A percentile compares a stretch with the other conserved stretches of the same genome.
Conservation (phyloP, 2,329 filamentous ascomycete species). For the Trichoderma oligosporum region DNA sequence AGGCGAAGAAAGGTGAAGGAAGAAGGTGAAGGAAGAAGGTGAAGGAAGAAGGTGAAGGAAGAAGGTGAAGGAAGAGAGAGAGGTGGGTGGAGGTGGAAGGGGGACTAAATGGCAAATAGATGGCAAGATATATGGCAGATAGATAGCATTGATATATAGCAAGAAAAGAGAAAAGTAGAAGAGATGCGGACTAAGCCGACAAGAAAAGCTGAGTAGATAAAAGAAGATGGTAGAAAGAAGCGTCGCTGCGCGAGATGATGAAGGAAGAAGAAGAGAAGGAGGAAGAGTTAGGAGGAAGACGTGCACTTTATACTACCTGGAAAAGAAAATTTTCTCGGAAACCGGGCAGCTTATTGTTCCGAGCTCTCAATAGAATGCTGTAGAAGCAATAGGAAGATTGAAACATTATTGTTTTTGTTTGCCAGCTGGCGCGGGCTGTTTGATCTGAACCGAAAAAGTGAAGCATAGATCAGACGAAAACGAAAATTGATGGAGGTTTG, state of each 20-base stretch:
- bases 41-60: background rate
- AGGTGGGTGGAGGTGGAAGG: background rate
- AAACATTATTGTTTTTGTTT: background rate
- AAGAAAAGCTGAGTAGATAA: background rate
- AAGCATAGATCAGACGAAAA: background rate
- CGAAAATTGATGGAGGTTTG: background rate
- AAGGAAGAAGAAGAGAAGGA: background rate
- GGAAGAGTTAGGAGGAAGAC: background rate
- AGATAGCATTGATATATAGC: background rate
- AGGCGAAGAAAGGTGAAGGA: background rate
- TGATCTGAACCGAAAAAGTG: conserved; percentile 2
- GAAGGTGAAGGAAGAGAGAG: background rate
- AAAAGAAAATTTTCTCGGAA: background rate
- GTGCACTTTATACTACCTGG: background rate
- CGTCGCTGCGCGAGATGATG: background rate
- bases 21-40: background rate
- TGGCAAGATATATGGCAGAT: background rate
- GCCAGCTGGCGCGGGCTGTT: conserved; percentile 8
- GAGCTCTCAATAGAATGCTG: background rate
- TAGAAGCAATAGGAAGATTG: background rate
- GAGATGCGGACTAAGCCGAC: background rate
- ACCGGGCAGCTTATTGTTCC: conserved; percentile 2
- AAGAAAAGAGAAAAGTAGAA: background rate
- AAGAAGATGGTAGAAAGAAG: background rate
- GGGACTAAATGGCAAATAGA: too few species aligned